A percentile compares a stretch with the other conserved stretches of the same genome.
Evolutionary conservation across 805 yeast genomes (phyloP).

Genomic region (Myxozyma geophila): DNA sequence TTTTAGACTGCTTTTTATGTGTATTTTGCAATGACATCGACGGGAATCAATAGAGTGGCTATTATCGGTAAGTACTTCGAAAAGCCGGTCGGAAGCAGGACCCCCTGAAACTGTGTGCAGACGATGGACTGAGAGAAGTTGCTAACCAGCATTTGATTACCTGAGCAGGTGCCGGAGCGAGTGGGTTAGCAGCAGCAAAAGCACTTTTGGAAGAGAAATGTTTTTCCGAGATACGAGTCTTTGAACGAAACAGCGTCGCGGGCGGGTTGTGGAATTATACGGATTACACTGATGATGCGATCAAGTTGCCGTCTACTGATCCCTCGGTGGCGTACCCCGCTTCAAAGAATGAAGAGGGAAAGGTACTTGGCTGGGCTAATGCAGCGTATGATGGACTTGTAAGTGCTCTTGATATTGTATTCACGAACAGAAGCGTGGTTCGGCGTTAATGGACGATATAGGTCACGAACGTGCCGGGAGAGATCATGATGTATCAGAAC

Average conservation of each 20-base stretch:
- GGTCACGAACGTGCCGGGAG: constrained; percentile 67
- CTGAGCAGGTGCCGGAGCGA: constrained; percentile 32
- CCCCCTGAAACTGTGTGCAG: background rate
- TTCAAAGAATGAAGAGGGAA: constrained; percentile 23
- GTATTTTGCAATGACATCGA: background rate
- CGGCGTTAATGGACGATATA: background rate
- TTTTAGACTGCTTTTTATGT: background rate
- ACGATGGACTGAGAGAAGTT: background rate
- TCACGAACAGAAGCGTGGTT: background rate
- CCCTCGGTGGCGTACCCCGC: constrained; percentile 40
- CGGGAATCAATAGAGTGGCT: constrained; percentile 16
- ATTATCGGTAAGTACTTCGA: constrained; percentile 12
- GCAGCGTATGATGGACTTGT: constrained; percentile 68
- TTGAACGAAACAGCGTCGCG: constrained; percentile 60
- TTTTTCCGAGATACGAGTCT: constrained; percentile 57
- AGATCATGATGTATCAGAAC: constrained; percentile 67
- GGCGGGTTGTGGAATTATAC: constrained; percentile 84
- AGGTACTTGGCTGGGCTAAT: constrained; percentile 51
- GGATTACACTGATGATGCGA: constrained; percentile 39
- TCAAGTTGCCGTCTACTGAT: constrained; percentile 45
- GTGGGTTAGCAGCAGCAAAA: constrained; percentile 56
- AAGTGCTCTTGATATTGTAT: background rate
- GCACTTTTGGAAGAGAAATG: constrained; percentile 59
- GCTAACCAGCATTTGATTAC: background rate
- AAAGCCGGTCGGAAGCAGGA: background rate